Evolutionary conservation across 179 eudicot genomes (phyloP).

Genomic region (Heliamphora pulchella): DNA sequence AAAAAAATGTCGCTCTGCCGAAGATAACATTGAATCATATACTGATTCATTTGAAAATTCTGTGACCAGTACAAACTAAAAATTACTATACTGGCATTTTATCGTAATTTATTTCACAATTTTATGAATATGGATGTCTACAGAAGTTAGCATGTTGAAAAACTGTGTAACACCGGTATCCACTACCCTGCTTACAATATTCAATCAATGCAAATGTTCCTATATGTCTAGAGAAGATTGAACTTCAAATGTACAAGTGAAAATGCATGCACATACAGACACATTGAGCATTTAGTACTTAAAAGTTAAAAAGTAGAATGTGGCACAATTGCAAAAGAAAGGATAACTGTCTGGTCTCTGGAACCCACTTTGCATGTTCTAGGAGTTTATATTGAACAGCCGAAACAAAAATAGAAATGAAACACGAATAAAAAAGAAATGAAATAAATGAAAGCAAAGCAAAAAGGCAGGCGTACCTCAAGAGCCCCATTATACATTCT

Average conservation of each 20-base stretch:
- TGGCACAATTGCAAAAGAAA: background rate
- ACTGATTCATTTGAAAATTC: background rate
- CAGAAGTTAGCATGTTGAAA: background rate
- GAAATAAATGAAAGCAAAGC: background rate
- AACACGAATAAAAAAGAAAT: background rate
- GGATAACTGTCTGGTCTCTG: background rate
- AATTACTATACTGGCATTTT: background rate
- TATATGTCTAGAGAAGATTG: background rate
- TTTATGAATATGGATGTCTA: constrained; percentile 3
- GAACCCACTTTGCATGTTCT: background rate
- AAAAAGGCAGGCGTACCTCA: constrained; percentile 48
- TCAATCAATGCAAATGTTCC: constrained; percentile 1
- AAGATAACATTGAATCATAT: background rate
- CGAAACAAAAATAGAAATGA: background rate
- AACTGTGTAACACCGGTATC: background rate
- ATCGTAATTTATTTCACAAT: background rate
- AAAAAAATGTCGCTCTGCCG: background rate
- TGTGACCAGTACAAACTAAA: background rate
- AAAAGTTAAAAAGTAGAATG: background rate
- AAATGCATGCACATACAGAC: background rate
- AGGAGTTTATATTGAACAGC: background rate
- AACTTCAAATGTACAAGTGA: background rate
- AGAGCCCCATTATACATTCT: constrained; percentile 88
- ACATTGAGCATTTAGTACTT: background rate
- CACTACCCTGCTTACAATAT: background rate